These are phyloP conservation scores for Tulasnella sp. DNA, from an alignment of 768 basidiomycete genomes.

Conservation along the genomic window DNA sequence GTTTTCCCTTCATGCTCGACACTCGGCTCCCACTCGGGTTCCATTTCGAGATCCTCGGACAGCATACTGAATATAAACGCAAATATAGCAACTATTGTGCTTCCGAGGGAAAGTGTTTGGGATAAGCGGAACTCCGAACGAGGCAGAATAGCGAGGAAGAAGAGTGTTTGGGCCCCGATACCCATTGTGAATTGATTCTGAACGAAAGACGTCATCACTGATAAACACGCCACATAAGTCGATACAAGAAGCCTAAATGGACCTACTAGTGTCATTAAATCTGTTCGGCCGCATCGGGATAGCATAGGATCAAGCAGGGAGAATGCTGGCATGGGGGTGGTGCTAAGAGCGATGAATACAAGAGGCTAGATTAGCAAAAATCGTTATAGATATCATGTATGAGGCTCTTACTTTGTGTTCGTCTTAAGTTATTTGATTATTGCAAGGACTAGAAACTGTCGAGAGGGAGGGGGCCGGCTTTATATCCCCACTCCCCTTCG, in stretches of 20 bases:
- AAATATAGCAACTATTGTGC: neutral
- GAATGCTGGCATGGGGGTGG: neutral
- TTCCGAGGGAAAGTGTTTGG: neutral
- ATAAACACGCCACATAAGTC: neutral
- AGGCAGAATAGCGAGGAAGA: neutral
- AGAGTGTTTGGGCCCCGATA: neutral
- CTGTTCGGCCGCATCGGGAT: neutral
- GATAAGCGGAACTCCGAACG: neutral
- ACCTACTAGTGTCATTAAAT: neutral
- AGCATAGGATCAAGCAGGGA: neutral
- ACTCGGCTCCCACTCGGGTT: neutral
- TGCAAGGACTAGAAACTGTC: no score
- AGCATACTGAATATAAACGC: neutral
- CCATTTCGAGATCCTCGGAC: neutral
- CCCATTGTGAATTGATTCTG: neutral
- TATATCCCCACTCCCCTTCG: no score
- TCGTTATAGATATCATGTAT: neutral
- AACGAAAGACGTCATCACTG: neutral
- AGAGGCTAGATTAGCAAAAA: neutral
- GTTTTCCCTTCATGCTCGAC: neutral
- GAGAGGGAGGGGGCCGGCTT: no score
- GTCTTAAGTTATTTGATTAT: neutral
- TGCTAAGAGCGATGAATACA: neutral
- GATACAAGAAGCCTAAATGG: neutral
- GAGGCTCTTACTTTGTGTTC: neutral